Percentiles rank a stretch among this genome's conserved stretches.
phyloP scores from a whole-genome alignment of 2,329 filamentous ascomycete species.

The Aphanoascus verrucosus region DNA sequence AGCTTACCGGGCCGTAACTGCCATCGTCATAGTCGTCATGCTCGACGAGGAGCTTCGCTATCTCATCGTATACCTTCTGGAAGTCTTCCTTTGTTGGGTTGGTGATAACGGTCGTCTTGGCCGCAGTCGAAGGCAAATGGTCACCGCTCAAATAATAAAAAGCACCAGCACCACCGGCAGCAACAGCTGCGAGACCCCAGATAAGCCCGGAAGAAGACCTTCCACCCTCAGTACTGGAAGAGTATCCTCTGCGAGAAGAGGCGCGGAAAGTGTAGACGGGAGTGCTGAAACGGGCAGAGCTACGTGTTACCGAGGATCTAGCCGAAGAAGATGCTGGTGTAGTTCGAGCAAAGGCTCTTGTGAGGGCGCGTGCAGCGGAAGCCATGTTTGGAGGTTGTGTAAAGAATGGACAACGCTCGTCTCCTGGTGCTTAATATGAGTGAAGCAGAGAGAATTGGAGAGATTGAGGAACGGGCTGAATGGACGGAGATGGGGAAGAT shows the following conservation, averaged over 20 bases:
- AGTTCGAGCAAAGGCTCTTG: conserved; percentile 34
- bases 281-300: conserved; percentile 49
- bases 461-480: not conserved
- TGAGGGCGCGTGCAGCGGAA: conserved; percentile 33
- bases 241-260: conserved; percentile 67
- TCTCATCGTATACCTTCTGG: conserved; percentile 85
- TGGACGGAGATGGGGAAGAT: conserved; percentile 3
- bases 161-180: conserved; percentile 54
- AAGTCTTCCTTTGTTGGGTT: conserved; percentile 75
- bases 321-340: conserved; percentile 27
- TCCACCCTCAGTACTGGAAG: conserved; percentile 48
- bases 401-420: not conserved
- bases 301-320: conserved; percentile 32
- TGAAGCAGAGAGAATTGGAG: not conserved
- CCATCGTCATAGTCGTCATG: conserved; percentile 94
- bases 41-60: conserved; percentile 70
- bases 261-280: conserved; percentile 60
- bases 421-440: not conserved
- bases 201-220: conserved; percentile 44
- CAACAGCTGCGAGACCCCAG: conserved; percentile 49
- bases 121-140: conserved; percentile 33
- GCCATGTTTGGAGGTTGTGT: conserved; percentile 25
- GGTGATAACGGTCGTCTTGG: conserved; percentile 48
- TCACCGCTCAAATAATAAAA: conserved; percentile 53
- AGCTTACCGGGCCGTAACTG: conserved; percentile 71